phyloP scores from a whole-genome alignment of 1,284 basidiomycete species.

The Flammula alnicola region DNA sequence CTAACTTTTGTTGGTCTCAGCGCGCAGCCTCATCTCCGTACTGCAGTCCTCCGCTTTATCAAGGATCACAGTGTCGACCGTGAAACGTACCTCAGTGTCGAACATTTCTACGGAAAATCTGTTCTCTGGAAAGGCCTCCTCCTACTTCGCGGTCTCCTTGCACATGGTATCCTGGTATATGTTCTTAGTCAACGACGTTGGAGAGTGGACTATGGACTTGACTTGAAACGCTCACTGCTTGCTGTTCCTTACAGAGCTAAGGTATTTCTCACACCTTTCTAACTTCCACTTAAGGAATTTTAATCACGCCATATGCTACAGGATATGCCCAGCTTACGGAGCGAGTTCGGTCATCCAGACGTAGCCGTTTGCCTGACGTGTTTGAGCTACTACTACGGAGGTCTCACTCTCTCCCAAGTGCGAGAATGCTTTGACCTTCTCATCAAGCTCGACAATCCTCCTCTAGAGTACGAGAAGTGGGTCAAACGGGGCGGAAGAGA shows the following conservation, averaged over 20 bases:
- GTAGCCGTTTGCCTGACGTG: conserved; percentile 52
- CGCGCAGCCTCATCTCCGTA: conserved; percentile 7
- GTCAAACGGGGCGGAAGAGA: conserved; percentile 22
- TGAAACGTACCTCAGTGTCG: neutral
- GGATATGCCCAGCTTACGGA: conserved; percentile 50
- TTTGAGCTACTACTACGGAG: conserved; percentile 56
- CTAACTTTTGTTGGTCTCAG: conserved; percentile 21
- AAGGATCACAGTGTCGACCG: neutral
- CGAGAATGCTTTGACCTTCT: conserved; percentile 44
- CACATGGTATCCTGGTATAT: conserved; percentile 45
- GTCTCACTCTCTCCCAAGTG: conserved; percentile 47
- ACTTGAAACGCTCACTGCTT: conserved; percentile 46
- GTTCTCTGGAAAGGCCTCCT: conserved; percentile 41
- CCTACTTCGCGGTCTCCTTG: conserved; percentile 50
- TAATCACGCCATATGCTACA: conserved; percentile 23
- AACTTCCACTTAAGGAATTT: neutral
- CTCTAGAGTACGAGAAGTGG: conserved; percentile 49
- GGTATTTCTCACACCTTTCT: conserved; percentile 7
- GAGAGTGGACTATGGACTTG: conserved; percentile 58
- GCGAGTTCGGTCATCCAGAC: conserved; percentile 63
- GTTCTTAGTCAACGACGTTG: conserved; percentile 48
- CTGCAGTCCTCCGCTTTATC: conserved; percentile 7
- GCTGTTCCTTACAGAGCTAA: conserved; percentile 59
- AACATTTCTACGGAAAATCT: conserved; percentile 7
- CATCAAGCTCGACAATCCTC: conserved; percentile 48